Percentiles rank a stretch among this genome's conserved stretches.
Conservation (phyloP, 805 yeast genomes). For the Metschnikowia sp. region DNA sequence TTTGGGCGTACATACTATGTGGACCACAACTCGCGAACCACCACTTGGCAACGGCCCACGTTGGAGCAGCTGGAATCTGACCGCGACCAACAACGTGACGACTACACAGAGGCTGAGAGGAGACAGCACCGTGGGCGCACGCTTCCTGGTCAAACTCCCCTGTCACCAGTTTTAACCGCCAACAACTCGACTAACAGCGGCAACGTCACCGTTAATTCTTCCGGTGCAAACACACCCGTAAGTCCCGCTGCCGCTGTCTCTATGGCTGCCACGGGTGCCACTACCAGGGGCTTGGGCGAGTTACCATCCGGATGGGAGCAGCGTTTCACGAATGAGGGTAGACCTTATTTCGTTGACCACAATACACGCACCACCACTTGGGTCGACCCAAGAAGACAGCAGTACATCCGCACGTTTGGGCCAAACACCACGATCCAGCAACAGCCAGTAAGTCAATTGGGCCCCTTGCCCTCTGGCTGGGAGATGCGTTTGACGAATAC, state of each 20-base stretch:
- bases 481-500: slow-evolving; percentile 99
- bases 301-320: slow-evolving; percentile 99
- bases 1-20: slow-evolving; percentile 97
- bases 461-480: slow-evolving; percentile 99
- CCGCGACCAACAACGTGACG: slow-evolving; percentile 57
- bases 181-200: slow-evolving; percentile 26
- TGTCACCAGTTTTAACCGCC: slow-evolving; percentile 26
- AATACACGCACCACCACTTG: slow-evolving; percentile 99
- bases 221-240: slow-evolving; percentile 48
- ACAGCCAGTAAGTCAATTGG: slow-evolving; percentile 95
- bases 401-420: slow-evolving; percentile 93
- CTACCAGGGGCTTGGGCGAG: slow-evolving; percentile 95
- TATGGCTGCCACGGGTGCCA: slow-evolving; percentile 76
- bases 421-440: slow-evolving; percentile 90
- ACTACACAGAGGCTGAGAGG: slow-evolving; percentile 80
- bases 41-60: slow-evolving; percentile 98
- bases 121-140: slow-evolving; percentile 89
- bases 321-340: slow-evolving; percentile 94
- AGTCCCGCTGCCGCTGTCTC: slow-evolving; percentile 66
- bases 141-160: slow-evolving; percentile 61
- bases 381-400: slow-evolving; percentile 99
- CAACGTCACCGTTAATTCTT: slow-evolving; percentile 45
- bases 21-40: slow-evolving; percentile 95
- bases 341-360: slow-evolving; percentile 98
- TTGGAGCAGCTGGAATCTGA: slow-evolving; percentile 75